phyloP scores from a whole-genome alignment of 495 filamentous ascomycete genomes.

The Neurospora discreta region DNA sequence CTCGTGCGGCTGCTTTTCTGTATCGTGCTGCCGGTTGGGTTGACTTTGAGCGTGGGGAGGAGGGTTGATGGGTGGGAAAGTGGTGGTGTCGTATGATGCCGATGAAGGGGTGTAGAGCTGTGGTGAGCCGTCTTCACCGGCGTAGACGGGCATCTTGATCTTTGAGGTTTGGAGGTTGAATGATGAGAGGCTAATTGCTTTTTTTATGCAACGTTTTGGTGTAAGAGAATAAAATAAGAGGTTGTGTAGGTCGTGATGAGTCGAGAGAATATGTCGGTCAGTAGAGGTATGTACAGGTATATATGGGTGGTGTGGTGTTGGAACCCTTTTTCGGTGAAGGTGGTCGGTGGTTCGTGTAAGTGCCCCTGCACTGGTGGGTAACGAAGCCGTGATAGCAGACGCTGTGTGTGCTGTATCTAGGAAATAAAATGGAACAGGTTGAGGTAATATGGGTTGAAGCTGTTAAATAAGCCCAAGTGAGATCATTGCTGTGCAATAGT shows the following conservation, averaged over 20 bases:
- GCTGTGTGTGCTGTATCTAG: background rate
- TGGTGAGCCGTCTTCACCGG: background rate
- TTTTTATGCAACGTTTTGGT: background rate
- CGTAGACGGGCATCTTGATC: background rate
- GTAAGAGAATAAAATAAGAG: background rate
- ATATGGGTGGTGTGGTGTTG: background rate
- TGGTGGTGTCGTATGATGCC: background rate
- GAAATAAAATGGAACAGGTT: background rate
- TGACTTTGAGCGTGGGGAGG: background rate
- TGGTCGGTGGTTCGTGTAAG: background rate
- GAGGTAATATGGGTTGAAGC: background rate
- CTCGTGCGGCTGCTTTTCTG: constrained; percentile 3
- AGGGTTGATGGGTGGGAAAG: background rate
- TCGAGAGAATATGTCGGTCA: background rate
- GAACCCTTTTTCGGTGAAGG: background rate
- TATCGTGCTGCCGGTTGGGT: background rate
- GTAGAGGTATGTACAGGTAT: background rate
- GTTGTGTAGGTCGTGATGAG: background rate
- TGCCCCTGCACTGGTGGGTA: background rate
- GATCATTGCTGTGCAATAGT: background rate
- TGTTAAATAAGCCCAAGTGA: background rate
- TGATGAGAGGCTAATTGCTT: background rate
- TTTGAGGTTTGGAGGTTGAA: background rate
- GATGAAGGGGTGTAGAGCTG: background rate
- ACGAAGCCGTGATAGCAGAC: background rate